phyloP scores from a whole-genome alignment of 176 grass and related monocot genomes.

The Areca catechu region DNA sequence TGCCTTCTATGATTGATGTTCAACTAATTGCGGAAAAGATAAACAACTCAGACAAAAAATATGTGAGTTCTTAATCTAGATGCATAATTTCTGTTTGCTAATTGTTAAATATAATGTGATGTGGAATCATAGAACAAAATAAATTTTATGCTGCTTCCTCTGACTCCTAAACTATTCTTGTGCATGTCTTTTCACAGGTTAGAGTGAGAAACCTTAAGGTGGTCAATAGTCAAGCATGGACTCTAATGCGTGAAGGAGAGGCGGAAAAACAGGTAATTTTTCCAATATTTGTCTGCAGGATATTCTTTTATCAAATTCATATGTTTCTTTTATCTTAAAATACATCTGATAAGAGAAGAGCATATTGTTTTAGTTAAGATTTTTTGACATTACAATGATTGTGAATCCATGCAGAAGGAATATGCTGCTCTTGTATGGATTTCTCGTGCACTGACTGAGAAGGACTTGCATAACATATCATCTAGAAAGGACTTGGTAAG shows the following conservation, averaged over 20 bases:
- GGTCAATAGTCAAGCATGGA: conserved; percentile 65
- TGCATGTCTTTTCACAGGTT: conserved; percentile 26
- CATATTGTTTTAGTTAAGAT: too few species aligned
- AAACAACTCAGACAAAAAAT: conserved; percentile 64
- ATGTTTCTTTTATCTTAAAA: too few species aligned
- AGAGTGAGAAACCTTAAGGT: conserved; percentile 75
- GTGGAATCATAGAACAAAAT: too few species aligned
- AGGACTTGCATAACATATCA: conserved; percentile 52
- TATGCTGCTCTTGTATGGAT: conserved; percentile 95
- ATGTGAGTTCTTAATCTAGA: conserved; percentile 41
- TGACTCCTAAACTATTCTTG: not conserved
- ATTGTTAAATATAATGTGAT: not conserved
- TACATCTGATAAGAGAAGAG: too few species aligned
- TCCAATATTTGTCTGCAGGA: too few species aligned
- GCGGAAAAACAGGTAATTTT: conserved; percentile 71
- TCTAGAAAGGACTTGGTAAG: conserved; percentile 51
- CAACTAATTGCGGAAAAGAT: conserved; percentile 69
- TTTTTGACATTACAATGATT: too few species aligned
- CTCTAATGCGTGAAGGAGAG: conserved; percentile 97
- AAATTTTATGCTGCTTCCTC: too few species aligned
- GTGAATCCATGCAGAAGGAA: conserved; percentile 47
- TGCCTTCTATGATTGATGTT: conserved; percentile 50
- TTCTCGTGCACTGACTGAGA: conserved; percentile 44
- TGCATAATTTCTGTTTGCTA: conserved; percentile 1
- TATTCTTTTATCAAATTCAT: too few species aligned